Evolutionary conservation across 768 basidiomycete genomes (phyloP), one percentile per base, ranked within the genome.

Genomic region (Harrya chromipes): DNA sequence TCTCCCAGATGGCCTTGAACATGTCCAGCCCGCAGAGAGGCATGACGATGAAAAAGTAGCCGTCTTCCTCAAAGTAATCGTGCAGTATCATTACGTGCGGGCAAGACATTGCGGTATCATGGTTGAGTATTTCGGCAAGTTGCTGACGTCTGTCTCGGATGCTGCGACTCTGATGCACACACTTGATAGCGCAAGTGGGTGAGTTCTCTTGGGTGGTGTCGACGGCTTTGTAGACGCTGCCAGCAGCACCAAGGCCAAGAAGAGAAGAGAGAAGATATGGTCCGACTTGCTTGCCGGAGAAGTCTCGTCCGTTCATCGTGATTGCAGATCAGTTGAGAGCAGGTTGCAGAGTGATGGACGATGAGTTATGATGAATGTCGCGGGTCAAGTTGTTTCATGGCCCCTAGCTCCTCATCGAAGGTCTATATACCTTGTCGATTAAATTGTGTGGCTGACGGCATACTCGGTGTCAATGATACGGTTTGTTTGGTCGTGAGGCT

Each of bases 221-320:
- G 37, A 83, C 67, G 39, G 85, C 87, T 49, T 79, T 79, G 68
- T 90, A 89, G 54, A 90, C 87, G 50, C 81, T 80, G 47, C 87
- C 87, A 56, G 85, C 87, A 11, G 85, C 82, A 34, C 89, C 89
- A 46, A 80, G 72, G 33, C 89, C 89, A 43, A 92, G 73, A 55
- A 76, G 72, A 52, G 80, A 75, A 52, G 79, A 64, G 53, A 91
- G 76, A 57, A 78, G 74, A 61, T 85, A 75, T 50, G 81, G 81
- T 67, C 81, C 79, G 65, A 89, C 72, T 47, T 69, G 58, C 46
- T 64, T 61, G 47, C 78, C 80, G 50, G 74, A 66, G 61, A 83
- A 75, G 55, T 79, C 71, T 42, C 10, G 27, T 27, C 12, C 29
- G 29, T 13, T 6, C 29, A 13, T 29, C 26, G 8, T 8, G 5